Evolutionary conservation across 306 rosid genomes (phyloP).

Genomic region (Vachellia collinsii): DNA sequence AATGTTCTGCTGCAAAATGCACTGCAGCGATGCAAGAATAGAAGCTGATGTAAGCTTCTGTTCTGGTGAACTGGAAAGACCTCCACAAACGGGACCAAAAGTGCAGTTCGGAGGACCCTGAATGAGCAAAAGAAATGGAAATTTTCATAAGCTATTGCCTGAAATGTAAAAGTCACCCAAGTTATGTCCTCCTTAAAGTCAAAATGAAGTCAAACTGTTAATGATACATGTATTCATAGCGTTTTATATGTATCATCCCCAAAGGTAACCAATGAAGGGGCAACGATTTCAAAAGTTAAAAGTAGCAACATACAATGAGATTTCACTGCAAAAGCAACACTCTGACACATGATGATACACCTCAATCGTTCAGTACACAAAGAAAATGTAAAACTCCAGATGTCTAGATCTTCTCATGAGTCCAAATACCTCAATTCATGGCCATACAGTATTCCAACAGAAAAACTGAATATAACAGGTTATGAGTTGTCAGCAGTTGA

Average conservation of each 20-base stretch:
- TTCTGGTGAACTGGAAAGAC: conserved; percentile 60
- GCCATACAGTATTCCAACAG: not conserved
- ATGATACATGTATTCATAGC: conserved; percentile 17
- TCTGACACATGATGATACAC: not conserved
- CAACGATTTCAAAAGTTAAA: not conserved
- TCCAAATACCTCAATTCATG: not conserved
- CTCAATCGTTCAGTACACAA: not conserved
- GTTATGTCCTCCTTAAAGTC: conserved; percentile 37
- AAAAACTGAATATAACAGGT: not conserved
- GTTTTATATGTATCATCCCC: not conserved
- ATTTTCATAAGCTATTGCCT: conserved; percentile 60
- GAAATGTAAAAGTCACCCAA: conserved; percentile 52
- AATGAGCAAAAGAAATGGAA: conserved; percentile 47
- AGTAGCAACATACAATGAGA: conserved; percentile 19
- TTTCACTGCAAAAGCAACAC: not conserved
- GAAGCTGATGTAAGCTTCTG: conserved; percentile 49
- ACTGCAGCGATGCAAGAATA: conserved; percentile 72
- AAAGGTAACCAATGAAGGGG: not conserved
- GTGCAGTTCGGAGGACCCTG: conserved; percentile 71
- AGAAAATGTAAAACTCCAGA: not conserved
- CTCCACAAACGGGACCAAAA: conserved; percentile 56
- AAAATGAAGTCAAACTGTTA: conserved; percentile 34
- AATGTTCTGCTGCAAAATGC: conserved; percentile 77
- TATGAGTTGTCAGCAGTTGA: conserved; percentile 6
- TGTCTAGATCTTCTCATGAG: not conserved